These are phyloP conservation scores for Neopestalotiopsis clavispora DNA, from an alignment of 2,329 filamentous ascomycete species.

Conservation along the genomic window DNA sequence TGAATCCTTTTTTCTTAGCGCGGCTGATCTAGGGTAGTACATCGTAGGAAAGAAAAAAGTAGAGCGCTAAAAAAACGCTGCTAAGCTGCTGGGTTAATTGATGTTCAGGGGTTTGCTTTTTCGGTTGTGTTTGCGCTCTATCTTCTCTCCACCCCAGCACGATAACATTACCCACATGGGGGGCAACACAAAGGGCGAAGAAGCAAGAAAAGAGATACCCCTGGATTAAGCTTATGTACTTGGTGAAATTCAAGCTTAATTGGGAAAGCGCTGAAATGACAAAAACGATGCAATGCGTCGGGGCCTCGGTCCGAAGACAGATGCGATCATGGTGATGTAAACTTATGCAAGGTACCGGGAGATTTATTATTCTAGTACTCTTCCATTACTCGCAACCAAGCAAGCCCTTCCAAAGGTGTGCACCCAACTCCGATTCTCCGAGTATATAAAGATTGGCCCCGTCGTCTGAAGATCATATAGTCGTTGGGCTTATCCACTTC, in stretches of 20 bases:
- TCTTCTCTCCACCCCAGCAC: too few species aligned
- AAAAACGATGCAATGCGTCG: neutral
- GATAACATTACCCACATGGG: neutral
- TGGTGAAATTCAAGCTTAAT: neutral
- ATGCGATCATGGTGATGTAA: neutral
- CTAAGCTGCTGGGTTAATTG: neutral
- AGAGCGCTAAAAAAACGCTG: neutral
- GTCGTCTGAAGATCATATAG: neutral
- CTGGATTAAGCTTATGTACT: neutral
- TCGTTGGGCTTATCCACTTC: neutral
- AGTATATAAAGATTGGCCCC: neutral
- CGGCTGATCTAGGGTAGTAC: too few species aligned
- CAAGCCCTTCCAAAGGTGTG: neutral
- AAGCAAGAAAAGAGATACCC: neutral
- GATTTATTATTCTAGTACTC: neutral
- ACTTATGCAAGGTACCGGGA: neutral
- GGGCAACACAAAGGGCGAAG: neutral
- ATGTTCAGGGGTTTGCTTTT: neutral
- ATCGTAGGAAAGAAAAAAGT: neutral
- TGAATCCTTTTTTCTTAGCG: too few species aligned
- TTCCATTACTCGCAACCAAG: neutral
- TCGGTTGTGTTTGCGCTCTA: too few species aligned
- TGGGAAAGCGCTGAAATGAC: neutral
- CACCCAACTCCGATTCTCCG: neutral
- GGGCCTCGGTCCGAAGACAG: neutral